Conservation (phyloP, 495 filamentous ascomycete genomes). For the Xanthoparmelia taractica region DNA sequence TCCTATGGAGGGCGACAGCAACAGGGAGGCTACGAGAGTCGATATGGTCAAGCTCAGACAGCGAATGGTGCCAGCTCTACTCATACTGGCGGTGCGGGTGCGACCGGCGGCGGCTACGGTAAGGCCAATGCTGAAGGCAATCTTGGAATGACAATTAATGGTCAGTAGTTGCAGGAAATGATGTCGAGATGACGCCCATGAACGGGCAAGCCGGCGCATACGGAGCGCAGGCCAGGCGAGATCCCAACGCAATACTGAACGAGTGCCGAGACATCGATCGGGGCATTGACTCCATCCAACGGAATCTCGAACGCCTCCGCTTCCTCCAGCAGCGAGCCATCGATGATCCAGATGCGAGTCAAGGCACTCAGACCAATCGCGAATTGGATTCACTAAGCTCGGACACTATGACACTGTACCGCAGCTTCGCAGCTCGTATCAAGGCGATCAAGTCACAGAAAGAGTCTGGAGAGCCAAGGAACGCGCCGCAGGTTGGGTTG, state of each 20-base stretch:
- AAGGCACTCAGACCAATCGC: conserved; percentile 42
- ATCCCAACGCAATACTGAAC: conserved; percentile 70
- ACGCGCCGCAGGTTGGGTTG: conserved; percentile 68
- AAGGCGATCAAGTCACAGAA: conserved; percentile 72
- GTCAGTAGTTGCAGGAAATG: conserved; percentile 32
- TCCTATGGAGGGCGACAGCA: conserved; percentile 30
- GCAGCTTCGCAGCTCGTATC: conserved; percentile 63
- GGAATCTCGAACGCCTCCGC: conserved; percentile 50
- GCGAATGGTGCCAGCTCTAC: background rate
- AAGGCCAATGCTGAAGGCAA: conserved; percentile 22
- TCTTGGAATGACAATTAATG: conserved; percentile 20
- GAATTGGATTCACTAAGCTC: conserved; percentile 53
- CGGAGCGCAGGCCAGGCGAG: conserved; percentile 31
- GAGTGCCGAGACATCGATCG: conserved; percentile 71
- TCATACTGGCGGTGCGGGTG: conserved; percentile 23
- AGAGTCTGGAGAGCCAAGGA: conserved; percentile 59
- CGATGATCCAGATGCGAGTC: conserved; percentile 50
- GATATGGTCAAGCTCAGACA: conserved; percentile 40
- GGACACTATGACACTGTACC: conserved; percentile 74
- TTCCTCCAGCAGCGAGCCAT: conserved; percentile 51
- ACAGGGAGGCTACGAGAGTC: conserved; percentile 27
- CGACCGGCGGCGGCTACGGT: conserved; percentile 34
- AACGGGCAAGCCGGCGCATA: conserved; percentile 35
- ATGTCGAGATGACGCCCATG: conserved; percentile 59
- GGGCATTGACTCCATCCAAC: conserved; percentile 67